phyloP scores from a whole-genome alignment of 2,329 filamentous ascomycete genomes.

The Metarhizium guizhouense region DNA sequence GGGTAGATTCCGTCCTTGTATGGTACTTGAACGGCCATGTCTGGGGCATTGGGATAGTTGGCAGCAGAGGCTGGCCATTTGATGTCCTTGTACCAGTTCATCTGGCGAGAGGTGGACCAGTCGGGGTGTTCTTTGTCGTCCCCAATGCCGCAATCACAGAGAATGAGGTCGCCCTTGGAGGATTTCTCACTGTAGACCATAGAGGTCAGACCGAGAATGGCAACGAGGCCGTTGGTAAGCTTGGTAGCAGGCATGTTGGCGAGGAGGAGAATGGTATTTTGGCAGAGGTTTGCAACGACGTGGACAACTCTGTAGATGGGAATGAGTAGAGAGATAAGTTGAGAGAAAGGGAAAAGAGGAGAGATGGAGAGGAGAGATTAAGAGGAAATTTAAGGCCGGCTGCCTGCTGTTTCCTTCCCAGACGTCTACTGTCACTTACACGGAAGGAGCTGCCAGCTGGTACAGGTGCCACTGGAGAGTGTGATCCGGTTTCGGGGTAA shows the following conservation, averaged over 20 bases:
- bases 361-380: background rate
- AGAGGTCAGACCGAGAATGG: slow-evolving; percentile 15
- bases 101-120: slow-evolving; percentile 35
- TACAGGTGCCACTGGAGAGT: background rate
- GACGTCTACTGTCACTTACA: background rate
- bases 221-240: slow-evolving; percentile 11
- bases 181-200: slow-evolving; percentile 16
- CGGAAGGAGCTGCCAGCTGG: slow-evolving; percentile 1
- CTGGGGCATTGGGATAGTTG: slow-evolving; percentile 25
- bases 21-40: slow-evolving; percentile 30
- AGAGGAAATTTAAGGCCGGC: background rate
- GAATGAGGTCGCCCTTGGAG: slow-evolving; percentile 27
- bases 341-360: background rate
- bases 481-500: background rate
- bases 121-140: slow-evolving; percentile 28
- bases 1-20: slow-evolving; percentile 29
- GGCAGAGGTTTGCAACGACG: background rate
- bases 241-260: slow-evolving; percentile 16
- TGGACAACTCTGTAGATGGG: background rate
- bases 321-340: background rate
- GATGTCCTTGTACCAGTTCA: slow-evolving; percentile 33
- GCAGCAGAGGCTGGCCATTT: slow-evolving; percentile 25
- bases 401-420: background rate
- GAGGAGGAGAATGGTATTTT: background rate
- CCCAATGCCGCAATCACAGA: slow-evolving; percentile 33